These are phyloP conservation scores for Halteria grandinella DNA, from an alignment of 73 alveolate genomes.

Conservation along the genomic window DNA sequence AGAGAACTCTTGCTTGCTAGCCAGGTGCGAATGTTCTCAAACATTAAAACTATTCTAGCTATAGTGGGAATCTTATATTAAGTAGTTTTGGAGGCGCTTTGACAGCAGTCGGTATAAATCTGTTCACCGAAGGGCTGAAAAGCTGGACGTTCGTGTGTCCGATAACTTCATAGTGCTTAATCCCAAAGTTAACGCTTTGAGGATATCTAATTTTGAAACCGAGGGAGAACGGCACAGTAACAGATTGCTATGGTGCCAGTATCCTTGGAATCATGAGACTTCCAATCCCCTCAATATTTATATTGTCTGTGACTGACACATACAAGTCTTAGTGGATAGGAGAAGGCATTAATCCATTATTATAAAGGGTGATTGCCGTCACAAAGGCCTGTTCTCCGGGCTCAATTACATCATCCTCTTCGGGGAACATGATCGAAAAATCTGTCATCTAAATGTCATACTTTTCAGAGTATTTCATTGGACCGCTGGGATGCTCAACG, in stretches of 20 bases:
- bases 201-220: conserved; percentile 27
- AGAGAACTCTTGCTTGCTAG: not conserved
- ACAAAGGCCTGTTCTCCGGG: conserved; percentile 13
- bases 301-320: not conserved
- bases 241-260: not conserved
- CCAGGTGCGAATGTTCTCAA: conserved; percentile 43
- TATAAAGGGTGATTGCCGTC: not conserved
- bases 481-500: not conserved
- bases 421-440: not conserved
- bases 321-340: not conserved
- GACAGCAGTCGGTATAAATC: conserved; percentile 2
- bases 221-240: conserved; percentile 7
- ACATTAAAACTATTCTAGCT: conserved; percentile 6
- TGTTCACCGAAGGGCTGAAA: not conserved
- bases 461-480: not conserved
- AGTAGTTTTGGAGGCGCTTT: conserved; percentile 2
- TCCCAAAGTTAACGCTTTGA: not conserved
- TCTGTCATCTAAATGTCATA: not conserved
- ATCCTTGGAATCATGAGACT: not conserved
- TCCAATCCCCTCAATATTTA: not conserved
- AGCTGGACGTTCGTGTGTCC: not conserved
- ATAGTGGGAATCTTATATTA: not conserved
- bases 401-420: conserved; percentile 8
- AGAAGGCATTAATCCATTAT: conserved; percentile 11
- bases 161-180: conserved; percentile 10